Conservation (phyloP, 2,329 filamentous ascomycete species). For the Hirsutella rhossiliensis region DNA sequence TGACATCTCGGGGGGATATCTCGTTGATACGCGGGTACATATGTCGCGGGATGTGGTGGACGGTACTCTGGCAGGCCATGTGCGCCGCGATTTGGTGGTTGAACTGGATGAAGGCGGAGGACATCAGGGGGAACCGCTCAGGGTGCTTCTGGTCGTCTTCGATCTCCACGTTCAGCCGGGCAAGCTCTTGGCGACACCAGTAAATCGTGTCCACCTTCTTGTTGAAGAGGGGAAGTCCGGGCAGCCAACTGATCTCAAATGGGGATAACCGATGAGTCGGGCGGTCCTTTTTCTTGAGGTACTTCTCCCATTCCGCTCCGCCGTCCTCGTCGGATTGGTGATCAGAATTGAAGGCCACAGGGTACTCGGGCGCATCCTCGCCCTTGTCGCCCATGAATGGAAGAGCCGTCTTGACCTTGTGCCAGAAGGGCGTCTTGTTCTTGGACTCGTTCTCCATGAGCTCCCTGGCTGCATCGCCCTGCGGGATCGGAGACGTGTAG, state of each 20-base stretch:
- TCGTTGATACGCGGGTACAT: constrained; percentile 93
- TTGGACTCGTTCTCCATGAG: constrained; percentile 19
- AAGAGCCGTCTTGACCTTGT: constrained; percentile 35
- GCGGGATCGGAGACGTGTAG: constrained; percentile 49
- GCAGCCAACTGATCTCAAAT: constrained; percentile 57
- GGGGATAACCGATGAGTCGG: constrained; percentile 69
- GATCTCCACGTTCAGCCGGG: constrained; percentile 81
- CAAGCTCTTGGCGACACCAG: constrained; percentile 76
- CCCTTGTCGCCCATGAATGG: constrained; percentile 35
- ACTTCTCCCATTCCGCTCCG: constrained; percentile 68
- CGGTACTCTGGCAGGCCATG: constrained; percentile 91
- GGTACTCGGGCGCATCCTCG: constrained; percentile 42
- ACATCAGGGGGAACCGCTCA: constrained; percentile 84
- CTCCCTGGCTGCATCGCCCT: constrained; percentile 34
- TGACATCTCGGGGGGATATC: constrained; percentile 81
- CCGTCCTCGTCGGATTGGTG: constrained; percentile 45
- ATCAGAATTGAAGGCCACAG: constrained; percentile 48
- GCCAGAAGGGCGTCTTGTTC: constrained; percentile 34
- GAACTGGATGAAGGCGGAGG: constrained; percentile 95
- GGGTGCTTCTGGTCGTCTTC: constrained; percentile 78
- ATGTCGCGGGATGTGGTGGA: constrained; percentile 81
- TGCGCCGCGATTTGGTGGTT: constrained; percentile 95
- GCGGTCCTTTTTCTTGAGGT: constrained; percentile 68
- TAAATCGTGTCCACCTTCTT: constrained; percentile 94
- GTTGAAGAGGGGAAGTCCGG: constrained; percentile 64